A percentile compares a stretch with the other conserved stretches of the same genome.
Conservation (phyloP, 2,329 filamentous ascomycete species). For the Arthroderma sp. region DNA sequence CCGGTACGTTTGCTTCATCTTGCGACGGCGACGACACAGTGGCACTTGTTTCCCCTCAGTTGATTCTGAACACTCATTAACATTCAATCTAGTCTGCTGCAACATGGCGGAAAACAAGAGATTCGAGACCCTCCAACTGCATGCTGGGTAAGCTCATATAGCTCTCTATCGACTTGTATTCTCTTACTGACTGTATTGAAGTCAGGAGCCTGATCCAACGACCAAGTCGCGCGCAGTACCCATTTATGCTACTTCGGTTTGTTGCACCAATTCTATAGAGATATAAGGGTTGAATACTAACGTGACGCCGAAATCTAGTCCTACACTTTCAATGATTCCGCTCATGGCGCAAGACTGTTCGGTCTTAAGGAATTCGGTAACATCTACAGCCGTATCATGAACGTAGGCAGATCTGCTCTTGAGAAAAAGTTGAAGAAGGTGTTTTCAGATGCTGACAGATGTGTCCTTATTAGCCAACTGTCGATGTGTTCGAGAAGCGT, state of each 20-base stretch:
- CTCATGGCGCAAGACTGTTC: constrained; percentile 87
- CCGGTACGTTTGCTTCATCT: no score
- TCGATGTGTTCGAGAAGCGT: constrained; percentile 92
- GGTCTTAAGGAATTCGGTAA: constrained; percentile 95
- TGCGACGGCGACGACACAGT: no score
- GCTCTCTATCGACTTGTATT: not conserved
- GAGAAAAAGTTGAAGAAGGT: not conserved
- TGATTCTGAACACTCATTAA: no score
- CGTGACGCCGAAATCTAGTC: constrained; percentile 41
- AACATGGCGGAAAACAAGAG: constrained; percentile 24
- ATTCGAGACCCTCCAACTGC: constrained; percentile 77
- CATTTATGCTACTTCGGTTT: constrained; percentile 81
- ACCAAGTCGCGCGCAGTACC: constrained; percentile 86
- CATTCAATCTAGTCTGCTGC: not conserved
- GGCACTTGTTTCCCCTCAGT: no score
- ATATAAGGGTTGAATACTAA: not conserved
- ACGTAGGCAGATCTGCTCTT: constrained; percentile 42
- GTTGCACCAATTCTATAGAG: constrained; percentile 10
- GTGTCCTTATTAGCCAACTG: constrained; percentile 52
- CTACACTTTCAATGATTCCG: constrained; percentile 88
- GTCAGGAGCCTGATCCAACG: constrained; percentile 63
- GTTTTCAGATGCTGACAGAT: not conserved
- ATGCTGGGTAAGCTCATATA: constrained; percentile 53
- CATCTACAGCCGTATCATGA: constrained; percentile 95
- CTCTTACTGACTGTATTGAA: constrained; percentile 22